phyloP scores from a whole-genome alignment of 2,329 filamentous ascomycete genomes.

The Didymella keratinophila region DNA sequence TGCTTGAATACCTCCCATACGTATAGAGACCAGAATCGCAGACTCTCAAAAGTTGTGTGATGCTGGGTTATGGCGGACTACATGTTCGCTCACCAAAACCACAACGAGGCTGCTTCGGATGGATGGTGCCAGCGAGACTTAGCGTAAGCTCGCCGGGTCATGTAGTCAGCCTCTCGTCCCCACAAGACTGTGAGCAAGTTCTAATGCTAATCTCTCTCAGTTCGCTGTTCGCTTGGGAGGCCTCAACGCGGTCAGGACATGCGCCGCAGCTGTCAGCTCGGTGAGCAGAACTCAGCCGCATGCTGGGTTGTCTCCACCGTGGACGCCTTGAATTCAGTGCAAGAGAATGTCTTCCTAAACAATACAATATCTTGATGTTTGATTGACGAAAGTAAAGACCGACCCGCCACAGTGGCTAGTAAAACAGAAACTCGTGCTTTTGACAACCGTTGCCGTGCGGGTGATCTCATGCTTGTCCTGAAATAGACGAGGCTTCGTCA shows the following conservation, averaged over 20 bases:
- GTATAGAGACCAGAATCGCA: too few species aligned
- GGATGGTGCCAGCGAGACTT: not conserved
- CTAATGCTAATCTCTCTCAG: constrained; percentile 4
- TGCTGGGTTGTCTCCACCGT: not conserved
- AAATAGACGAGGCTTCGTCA: constrained; percentile 24
- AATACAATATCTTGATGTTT: too few species aligned
- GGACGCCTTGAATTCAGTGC: not conserved
- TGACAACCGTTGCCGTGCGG: constrained; percentile 10
- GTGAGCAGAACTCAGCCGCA: constrained; percentile 15
- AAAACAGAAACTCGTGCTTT: constrained; percentile 2
- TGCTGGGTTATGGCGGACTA: too few species aligned
- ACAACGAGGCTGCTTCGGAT: too few species aligned
- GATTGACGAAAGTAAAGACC: not conserved
- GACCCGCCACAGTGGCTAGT: constrained; percentile 3
- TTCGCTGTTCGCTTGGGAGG: constrained; percentile 14
- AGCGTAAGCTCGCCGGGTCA: not conserved
- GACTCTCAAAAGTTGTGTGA: too few species aligned
- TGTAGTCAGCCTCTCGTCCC: constrained; percentile 6
- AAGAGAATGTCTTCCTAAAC: not conserved
- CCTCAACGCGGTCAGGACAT: constrained; percentile 9
- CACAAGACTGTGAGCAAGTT: constrained; percentile 14
- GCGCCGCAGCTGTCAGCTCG: constrained; percentile 9
- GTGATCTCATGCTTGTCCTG: constrained; percentile 16
- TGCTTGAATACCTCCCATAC: too few species aligned
- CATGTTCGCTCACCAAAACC: too few species aligned